Conservation (phyloP, 352 stramenopile species). For the Globisporangium ultimum region DNA sequence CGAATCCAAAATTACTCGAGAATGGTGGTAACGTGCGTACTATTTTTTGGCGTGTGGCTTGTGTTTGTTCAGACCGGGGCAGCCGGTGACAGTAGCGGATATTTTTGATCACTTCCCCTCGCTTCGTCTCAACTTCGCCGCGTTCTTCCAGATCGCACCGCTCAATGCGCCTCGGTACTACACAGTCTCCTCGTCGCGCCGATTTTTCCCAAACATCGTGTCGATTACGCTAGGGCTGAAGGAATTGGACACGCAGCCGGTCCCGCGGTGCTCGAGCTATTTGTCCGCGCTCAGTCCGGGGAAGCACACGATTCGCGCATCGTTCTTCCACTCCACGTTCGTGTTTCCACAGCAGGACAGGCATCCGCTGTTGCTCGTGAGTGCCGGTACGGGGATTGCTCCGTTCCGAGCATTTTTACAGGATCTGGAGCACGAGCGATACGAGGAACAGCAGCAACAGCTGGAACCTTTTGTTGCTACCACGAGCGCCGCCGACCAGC, state of each 20-base stretch:
- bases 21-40: background rate
- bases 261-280: constrained; percentile 77
- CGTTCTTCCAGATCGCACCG: constrained; percentile 69
- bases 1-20: background rate
- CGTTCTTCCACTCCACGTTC: constrained; percentile 75
- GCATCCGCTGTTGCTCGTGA: constrained; percentile 71
- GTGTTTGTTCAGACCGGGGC: constrained; percentile 7
- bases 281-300: constrained; percentile 43
- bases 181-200: constrained; percentile 77
- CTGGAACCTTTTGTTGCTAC: background rate
- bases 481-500: background rate
- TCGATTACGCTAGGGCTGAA: constrained; percentile 75
- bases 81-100: constrained; percentile 53
- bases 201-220: constrained; percentile 45
- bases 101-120: constrained; percentile 71
- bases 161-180: constrained; percentile 72
- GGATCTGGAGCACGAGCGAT: constrained; percentile 60
- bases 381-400: constrained; percentile 75
- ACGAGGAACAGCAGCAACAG: constrained; percentile 2
- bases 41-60: background rate
- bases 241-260: constrained; percentile 40
- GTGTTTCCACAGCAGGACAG: constrained; percentile 62
- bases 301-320: constrained; percentile 44
- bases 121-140: constrained; percentile 50
- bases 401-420: constrained; percentile 82